Percentiles rank a stretch among this genome's conserved stretches.
Evolutionary conservation across 305 asterid genomes (phyloP).

Genomic region (Fraxinus floribunda): DNA sequence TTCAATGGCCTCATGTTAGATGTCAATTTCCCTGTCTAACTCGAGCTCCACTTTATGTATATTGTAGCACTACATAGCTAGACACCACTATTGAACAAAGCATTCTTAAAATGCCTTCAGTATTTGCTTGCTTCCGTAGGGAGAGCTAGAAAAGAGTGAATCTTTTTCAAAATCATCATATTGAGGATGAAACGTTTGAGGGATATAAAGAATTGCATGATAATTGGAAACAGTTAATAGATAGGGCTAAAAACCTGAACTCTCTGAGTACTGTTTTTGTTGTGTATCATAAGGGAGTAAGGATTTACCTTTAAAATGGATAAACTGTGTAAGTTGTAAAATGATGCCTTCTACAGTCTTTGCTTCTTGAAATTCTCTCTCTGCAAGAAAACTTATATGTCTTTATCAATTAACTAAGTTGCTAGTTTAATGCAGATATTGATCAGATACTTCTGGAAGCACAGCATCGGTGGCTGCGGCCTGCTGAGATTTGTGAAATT

Average conservation of each 20-base stretch:
- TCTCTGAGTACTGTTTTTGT: background rate
- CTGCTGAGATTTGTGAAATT: constrained; percentile 96
- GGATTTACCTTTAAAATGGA: background rate
- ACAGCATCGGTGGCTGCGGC: constrained; percentile 91
- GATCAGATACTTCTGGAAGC: constrained; percentile 86
- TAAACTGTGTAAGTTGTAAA: background rate
- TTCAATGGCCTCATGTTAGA: background rate
- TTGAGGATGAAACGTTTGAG: background rate
- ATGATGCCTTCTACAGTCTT: background rate
- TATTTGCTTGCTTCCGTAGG: background rate
- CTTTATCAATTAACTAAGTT: constrained; percentile 19
- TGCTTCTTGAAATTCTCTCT: background rate
- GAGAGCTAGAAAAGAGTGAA: constrained; percentile 6
- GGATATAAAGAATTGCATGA: background rate
- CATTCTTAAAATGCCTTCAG: constrained; percentile 1
- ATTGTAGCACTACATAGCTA: background rate
- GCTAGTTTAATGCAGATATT: constrained; percentile 65
- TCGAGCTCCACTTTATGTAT: background rate
- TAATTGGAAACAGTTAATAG: background rate
- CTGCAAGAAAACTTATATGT: background rate
- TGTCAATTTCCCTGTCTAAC: background rate
- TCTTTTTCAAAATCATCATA: background rate
- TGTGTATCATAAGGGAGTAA: background rate
- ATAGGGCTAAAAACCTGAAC: background rate
- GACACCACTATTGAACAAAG: background rate